These are phyloP conservation scores for Candida maltosa DNA, from an alignment of 805 yeast species.

Conservation along the genomic window DNA sequence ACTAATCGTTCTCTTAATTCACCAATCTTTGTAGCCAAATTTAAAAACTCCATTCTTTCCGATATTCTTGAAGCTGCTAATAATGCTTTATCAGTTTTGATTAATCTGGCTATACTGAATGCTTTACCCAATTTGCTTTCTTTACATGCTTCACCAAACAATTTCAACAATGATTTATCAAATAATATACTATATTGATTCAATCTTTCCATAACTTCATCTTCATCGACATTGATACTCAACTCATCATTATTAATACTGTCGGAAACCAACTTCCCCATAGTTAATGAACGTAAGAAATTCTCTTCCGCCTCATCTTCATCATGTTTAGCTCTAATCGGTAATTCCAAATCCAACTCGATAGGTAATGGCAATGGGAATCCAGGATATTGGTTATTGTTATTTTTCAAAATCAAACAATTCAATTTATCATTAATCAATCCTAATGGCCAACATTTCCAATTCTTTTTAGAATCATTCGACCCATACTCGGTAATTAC, in stretches of 20 bases:
- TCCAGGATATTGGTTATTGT: constrained; percentile 55
- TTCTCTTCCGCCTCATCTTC: constrained; percentile 56
- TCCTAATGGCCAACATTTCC: constrained; percentile 88
- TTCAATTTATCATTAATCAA: constrained; percentile 64
- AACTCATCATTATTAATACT: constrained; percentile 31
- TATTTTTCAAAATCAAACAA: constrained; percentile 73
- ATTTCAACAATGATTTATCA: constrained; percentile 74
- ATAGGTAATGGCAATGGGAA: constrained; percentile 84
- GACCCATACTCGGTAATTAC: constrained; percentile 44
- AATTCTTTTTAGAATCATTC: constrained; percentile 46
- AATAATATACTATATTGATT: constrained; percentile 50
- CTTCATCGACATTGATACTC: constrained; percentile 19
- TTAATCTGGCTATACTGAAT: constrained; percentile 60
- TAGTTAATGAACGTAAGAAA: constrained; percentile 54
- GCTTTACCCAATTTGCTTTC: constrained; percentile 66
- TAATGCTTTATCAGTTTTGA: constrained; percentile 75
- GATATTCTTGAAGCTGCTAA: constrained; percentile 84
- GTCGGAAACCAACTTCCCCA: constrained; percentile 63
- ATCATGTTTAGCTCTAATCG: constrained; percentile 35
- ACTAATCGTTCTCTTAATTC: constrained; percentile 34
- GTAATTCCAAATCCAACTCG: constrained; percentile 69
- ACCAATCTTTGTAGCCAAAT: constrained; percentile 34
- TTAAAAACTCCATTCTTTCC: constrained; percentile 49
- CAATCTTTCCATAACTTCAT: constrained; percentile 49
- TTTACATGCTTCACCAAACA: constrained; percentile 72